Evolutionary conservation across 1,284 basidiomycete species (phyloP).

Genomic region (Cryptococcus sp.): DNA sequence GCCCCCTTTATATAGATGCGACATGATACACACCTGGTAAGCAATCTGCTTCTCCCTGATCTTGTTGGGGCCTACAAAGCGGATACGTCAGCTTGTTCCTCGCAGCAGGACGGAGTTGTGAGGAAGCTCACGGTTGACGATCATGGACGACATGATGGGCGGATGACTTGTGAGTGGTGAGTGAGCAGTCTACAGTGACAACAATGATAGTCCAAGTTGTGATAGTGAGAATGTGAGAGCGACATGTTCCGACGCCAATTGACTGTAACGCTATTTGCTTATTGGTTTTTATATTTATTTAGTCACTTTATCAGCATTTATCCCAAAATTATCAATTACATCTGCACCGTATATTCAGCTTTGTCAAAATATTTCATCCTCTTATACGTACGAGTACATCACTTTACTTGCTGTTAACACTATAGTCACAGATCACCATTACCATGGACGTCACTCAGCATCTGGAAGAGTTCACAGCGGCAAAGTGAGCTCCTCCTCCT

Average conservation of each 20-base stretch:
- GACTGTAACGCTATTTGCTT: too few species aligned
- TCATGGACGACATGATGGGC: slow-evolving; percentile 30
- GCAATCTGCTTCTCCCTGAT: slow-evolving; percentile 48
- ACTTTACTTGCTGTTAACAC: background rate
- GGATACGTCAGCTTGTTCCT: slow-evolving; percentile 10
- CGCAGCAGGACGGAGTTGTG: background rate
- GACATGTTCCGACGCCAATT: slow-evolving; percentile 8
- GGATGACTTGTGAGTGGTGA: background rate
- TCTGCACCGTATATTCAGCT: slow-evolving; percentile 9
- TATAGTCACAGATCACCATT: background rate
- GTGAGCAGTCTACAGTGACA: background rate
- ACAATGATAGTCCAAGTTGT: too few species aligned
- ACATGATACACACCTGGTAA: slow-evolving; percentile 41
- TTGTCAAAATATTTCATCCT: background rate
- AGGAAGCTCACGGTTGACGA: slow-evolving; percentile 42
- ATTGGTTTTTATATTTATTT: slow-evolving; percentile 11
- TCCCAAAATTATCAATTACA: slow-evolving; percentile 22
- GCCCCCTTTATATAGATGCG: background rate
- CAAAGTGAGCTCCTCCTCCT: slow-evolving; percentile 33
- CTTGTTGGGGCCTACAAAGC: slow-evolving; percentile 32
- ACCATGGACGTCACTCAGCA: slow-evolving; percentile 49
- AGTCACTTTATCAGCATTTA: slow-evolving; percentile 8
- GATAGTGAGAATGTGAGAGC: too few species aligned
- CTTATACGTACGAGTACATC: background rate
- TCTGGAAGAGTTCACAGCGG: slow-evolving; percentile 41